These are phyloP conservation scores for Vigna nakashimae DNA, from an alignment of 306 rosid species.

Conservation along the genomic window DNA sequence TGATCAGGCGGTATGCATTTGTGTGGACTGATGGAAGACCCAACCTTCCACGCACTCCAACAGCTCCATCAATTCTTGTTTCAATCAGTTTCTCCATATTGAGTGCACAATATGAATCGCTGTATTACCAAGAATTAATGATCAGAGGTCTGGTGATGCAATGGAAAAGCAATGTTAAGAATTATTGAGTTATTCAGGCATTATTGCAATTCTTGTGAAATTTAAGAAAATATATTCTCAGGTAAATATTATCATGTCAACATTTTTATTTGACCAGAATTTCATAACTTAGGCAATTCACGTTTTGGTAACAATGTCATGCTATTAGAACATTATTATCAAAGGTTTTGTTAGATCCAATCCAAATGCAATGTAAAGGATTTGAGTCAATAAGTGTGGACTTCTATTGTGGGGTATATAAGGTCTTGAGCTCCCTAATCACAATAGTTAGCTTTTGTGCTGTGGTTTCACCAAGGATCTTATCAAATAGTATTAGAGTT, in stretches of 20 bases:
- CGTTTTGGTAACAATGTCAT: not conserved
- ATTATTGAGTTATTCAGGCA: not conserved
- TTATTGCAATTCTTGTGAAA: not conserved
- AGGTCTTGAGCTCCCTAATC: too few relatives aligned
- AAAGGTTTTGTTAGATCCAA: not conserved
- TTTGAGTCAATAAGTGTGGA: too few relatives aligned
- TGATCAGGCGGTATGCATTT: constrained; percentile 82
- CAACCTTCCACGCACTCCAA: constrained; percentile 70
- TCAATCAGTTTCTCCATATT: constrained; percentile 81
- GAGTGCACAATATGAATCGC: constrained; percentile 68
- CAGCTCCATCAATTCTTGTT: constrained; percentile 70
- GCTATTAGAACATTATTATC: not conserved
- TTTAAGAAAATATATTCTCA: not conserved
- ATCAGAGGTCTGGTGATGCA: constrained; percentile 29
- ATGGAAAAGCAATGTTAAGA: constrained; percentile 1
- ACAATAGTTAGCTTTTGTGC: too few relatives aligned
- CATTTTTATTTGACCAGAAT: not conserved
- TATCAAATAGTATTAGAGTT: too few relatives aligned
- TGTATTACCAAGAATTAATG: constrained; percentile 44
- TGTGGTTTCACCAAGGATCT: too few relatives aligned
- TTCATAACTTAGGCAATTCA: not conserved
- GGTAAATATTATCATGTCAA: not conserved
- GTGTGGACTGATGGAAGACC: constrained; percentile 82
- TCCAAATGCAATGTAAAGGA: too few relatives aligned
- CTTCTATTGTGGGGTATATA: too few relatives aligned